Evolutionary conservation across 257 asterid species (phyloP).

Genomic region (Solanum megistacrolobum): DNA sequence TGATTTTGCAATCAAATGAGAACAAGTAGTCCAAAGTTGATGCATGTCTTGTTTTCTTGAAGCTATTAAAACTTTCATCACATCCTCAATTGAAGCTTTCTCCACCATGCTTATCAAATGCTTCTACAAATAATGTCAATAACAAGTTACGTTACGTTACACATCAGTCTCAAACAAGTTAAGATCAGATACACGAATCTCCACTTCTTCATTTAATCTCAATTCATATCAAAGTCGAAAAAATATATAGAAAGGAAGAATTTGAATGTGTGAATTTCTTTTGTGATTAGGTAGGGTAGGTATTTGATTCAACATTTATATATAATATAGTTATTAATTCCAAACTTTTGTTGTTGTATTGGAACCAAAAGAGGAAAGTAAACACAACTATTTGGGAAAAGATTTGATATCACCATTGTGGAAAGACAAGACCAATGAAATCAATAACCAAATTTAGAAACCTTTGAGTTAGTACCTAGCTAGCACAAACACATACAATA

Average conservation of each 20-base stretch:
- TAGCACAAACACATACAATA: constrained; percentile 11
- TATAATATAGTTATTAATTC: not conserved
- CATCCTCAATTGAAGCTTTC: constrained; percentile 88
- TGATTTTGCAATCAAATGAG: constrained; percentile 76
- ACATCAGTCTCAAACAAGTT: not conserved
- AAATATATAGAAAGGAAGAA: not conserved
- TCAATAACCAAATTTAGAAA: constrained; percentile 34
- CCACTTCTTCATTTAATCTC: not conserved
- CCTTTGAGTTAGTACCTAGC: not conserved
- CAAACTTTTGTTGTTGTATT: not conserved
- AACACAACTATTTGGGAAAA: constrained; percentile 18
- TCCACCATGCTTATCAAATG: constrained; percentile 77
- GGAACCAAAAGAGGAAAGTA: constrained; percentile 45
- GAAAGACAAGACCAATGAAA: constrained; percentile 53
- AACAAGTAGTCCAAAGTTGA: constrained; percentile 79
- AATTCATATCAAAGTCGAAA: not conserved
- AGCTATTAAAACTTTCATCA: constrained; percentile 76
- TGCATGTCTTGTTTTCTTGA: constrained; percentile 92
- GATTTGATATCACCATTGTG: constrained; percentile 38
- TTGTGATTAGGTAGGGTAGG: constrained; percentile 1
- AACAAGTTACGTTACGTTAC: not conserved
- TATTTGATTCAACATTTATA: constrained; percentile 7
- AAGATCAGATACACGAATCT: not conserved
- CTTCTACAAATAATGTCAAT: constrained; percentile 33
- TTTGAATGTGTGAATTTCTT: not conserved